These are phyloP conservation scores for Paramecium bursaria DNA, from an alignment of 73 alveolate species.

Conservation along the genomic window DNA sequence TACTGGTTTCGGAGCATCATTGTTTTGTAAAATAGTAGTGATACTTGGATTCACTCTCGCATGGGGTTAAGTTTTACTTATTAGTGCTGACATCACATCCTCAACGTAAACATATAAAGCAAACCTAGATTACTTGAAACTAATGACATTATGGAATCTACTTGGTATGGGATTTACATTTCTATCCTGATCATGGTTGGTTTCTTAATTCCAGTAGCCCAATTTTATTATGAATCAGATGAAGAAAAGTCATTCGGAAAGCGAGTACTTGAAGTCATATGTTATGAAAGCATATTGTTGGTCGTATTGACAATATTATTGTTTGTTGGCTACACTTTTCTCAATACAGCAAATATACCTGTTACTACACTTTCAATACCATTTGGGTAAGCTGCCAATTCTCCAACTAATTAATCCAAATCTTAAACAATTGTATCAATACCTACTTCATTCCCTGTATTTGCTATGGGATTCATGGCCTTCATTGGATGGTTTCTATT, in stretches of 20 bases:
- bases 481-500: conserved; percentile 72
- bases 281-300: conserved; percentile 44
- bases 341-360: conserved; percentile 31
- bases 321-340: conserved; percentile 35
- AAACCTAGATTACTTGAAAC: no score
- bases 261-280: conserved; percentile 12
- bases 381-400: no score
- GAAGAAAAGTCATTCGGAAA: conserved; percentile 79
- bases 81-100: conserved; percentile 24
- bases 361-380: conserved; percentile 16
- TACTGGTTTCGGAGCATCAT: conserved; percentile 68
- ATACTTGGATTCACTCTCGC: conserved; percentile 52
- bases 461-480: conserved; percentile 61
- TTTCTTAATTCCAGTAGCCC: conserved; percentile 75
- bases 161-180: conserved; percentile 83
- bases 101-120: neutral
- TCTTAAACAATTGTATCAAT: neutral
- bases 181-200: conserved; percentile 70
- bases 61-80: conserved; percentile 45
- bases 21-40: conserved; percentile 66
- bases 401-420: neutral
- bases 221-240: conserved; percentile 84
- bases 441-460: conserved; percentile 57
- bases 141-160: conserved; percentile 78
- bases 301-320: conserved; percentile 5